Evolutionary conservation across 1,284 basidiomycete genomes (phyloP).

Genomic region (Sanghuangporus weigelae): DNA sequence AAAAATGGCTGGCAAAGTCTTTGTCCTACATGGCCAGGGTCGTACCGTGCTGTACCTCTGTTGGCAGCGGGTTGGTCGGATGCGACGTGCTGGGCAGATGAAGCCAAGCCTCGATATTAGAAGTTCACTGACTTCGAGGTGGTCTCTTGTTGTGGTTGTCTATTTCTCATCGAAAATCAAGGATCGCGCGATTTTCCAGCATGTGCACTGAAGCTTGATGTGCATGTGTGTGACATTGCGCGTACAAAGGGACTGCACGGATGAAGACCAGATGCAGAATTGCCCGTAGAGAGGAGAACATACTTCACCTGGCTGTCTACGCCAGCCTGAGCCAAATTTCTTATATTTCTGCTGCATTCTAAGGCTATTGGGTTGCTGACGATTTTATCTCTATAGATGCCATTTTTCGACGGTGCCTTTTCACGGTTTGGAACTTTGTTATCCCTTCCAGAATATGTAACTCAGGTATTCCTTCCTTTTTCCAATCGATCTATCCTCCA

Average conservation of each 20-base stretch:
- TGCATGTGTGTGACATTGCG: constrained; percentile 24
- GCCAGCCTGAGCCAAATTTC: constrained; percentile 26
- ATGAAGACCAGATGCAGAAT: constrained; percentile 9
- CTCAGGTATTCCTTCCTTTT: constrained; percentile 32
- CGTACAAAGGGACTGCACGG: constrained; percentile 32
- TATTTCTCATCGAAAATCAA: constrained; percentile 25
- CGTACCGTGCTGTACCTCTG: too few species aligned
- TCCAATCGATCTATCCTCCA: constrained; percentile 34
- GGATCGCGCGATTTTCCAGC: constrained; percentile 28
- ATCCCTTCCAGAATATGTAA: constrained; percentile 40
- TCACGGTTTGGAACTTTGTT: constrained; percentile 39
- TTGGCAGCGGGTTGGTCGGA: too few species aligned
- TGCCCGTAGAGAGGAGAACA: not conserved
- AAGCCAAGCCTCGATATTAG: constrained; percentile 17
- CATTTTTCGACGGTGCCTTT: constrained; percentile 22
- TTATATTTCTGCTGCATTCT: not conserved
- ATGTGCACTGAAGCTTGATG: constrained; percentile 29
- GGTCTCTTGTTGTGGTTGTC: constrained; percentile 28
- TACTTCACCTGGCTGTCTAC: not conserved
- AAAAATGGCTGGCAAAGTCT: constrained; percentile 28
- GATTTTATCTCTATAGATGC: not conserved
- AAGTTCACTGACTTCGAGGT: constrained; percentile 21
- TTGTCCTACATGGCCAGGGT: too few species aligned
- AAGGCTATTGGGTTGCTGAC: constrained; percentile 7
- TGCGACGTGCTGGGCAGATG: too few species aligned